Evolutionary conservation across 768 basidiomycete genomes (phyloP).

Genomic region (Pleurotus salmoneostramineus): DNA sequence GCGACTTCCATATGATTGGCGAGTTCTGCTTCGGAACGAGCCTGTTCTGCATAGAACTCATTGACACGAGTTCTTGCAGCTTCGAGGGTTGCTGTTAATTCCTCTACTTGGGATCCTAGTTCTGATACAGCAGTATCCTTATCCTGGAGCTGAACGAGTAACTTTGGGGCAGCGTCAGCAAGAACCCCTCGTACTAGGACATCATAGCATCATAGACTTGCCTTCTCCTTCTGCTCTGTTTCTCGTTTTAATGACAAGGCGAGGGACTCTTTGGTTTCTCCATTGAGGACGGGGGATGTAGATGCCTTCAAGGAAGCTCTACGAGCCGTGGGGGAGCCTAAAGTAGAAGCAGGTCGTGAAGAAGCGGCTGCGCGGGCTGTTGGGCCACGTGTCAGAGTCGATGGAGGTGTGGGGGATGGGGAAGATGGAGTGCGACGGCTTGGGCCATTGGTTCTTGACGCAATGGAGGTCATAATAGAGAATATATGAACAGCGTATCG

Average conservation of each 20-base stretch:
- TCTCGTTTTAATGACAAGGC: slow-evolving; percentile 67
- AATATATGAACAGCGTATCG: background rate
- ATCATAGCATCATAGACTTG: slow-evolving; percentile 24
- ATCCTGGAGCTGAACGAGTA: slow-evolving; percentile 73
- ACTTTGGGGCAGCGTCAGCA: slow-evolving; percentile 33
- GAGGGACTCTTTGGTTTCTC: slow-evolving; percentile 52
- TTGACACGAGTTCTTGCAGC: slow-evolving; percentile 68
- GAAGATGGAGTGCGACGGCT: slow-evolving; percentile 42
- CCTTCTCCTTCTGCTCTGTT: slow-evolving; percentile 81
- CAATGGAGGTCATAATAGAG: slow-evolving; percentile 37
- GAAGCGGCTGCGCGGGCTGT: slow-evolving; percentile 65
- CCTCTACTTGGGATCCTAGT: slow-evolving; percentile 63
- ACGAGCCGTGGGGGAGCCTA: slow-evolving; percentile 43
- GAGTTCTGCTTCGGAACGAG: slow-evolving; percentile 77
- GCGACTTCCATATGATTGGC: slow-evolving; percentile 77
- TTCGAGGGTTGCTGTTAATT: slow-evolving; percentile 59
- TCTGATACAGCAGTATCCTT: slow-evolving; percentile 67
- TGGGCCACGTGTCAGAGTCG: slow-evolving; percentile 42
- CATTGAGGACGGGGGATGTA: slow-evolving; percentile 28
- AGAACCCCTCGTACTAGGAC: background rate
- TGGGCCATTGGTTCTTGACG: slow-evolving; percentile 42
- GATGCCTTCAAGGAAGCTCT: slow-evolving; percentile 48
- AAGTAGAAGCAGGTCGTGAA: slow-evolving; percentile 50
- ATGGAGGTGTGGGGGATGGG: slow-evolving; percentile 39
- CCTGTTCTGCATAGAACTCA: slow-evolving; percentile 80